Evolutionary conservation across 2,329 filamentous ascomycete species (phyloP).

Genomic region (Phialocephala sp.): DNA sequence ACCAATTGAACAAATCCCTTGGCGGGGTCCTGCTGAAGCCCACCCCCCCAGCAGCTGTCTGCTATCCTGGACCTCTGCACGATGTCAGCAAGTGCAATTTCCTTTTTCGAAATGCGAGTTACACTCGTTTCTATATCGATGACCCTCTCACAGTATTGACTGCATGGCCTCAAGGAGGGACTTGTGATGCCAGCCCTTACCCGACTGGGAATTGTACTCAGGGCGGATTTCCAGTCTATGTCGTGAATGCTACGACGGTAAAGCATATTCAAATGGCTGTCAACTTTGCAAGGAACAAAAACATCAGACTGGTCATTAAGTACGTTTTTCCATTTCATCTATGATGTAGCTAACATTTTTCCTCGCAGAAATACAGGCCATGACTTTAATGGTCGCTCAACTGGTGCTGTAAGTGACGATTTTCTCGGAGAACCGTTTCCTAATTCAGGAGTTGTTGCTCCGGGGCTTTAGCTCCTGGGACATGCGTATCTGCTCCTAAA

Average conservation of each 20-base stretch:
- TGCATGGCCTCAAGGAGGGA: slow-evolving; percentile 49
- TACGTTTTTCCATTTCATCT: background rate
- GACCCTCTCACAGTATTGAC: slow-evolving; percentile 51
- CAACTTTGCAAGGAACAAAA: slow-evolving; percentile 34
- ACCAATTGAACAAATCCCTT: slow-evolving; percentile 51
- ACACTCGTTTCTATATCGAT: slow-evolving; percentile 37
- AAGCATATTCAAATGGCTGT: slow-evolving; percentile 42
- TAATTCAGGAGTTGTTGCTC: too few species aligned
- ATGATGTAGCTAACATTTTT: slow-evolving; percentile 10
- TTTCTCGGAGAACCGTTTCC: too few species aligned
- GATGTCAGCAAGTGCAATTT: slow-evolving; percentile 43
- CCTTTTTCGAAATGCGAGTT: slow-evolving; percentile 31
- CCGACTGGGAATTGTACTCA: slow-evolving; percentile 30
- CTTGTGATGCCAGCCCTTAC: slow-evolving; percentile 10
- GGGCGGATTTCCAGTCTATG: slow-evolving; percentile 41
- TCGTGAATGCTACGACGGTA: slow-evolving; percentile 43
- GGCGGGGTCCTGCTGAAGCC: slow-evolving; percentile 50
- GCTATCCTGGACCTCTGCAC: slow-evolving; percentile 44
- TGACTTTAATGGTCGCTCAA: slow-evolving; percentile 52
- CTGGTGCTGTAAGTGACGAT: too few species aligned
- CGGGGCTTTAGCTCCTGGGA: too few species aligned
- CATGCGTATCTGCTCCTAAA: too few species aligned
- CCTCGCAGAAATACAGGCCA: slow-evolving; percentile 51
- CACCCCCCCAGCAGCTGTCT: slow-evolving; percentile 50
- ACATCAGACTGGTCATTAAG: slow-evolving; percentile 29